Conservation (phyloP, 768 basidiomycete genomes). For the Lactarius hengduanensis region DNA sequence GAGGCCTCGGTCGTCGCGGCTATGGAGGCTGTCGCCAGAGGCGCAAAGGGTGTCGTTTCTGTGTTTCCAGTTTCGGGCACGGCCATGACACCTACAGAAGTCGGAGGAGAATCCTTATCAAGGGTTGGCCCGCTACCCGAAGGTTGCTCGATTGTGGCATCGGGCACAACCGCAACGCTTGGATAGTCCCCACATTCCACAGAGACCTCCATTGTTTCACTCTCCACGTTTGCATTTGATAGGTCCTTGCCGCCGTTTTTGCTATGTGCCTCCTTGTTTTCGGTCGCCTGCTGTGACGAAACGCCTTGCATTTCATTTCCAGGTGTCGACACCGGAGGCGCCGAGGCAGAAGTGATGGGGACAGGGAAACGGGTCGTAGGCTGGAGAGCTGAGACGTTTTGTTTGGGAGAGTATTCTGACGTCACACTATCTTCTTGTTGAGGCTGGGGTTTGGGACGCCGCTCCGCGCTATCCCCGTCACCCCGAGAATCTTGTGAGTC, state of each 20-base stretch:
- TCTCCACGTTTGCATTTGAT: neutral
- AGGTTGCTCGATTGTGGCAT: conserved; percentile 1
- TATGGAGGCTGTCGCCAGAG: neutral
- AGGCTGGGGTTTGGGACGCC: neutral
- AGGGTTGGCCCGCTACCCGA: neutral
- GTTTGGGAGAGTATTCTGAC: neutral
- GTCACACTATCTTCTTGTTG: neutral
- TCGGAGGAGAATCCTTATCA: neutral
- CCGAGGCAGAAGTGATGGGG: neutral
- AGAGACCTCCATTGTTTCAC: neutral
- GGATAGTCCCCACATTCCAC: neutral
- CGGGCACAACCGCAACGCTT: neutral
- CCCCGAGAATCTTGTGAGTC: conserved; percentile 3
- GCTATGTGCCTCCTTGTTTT: neutral
- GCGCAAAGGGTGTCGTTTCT: neutral
- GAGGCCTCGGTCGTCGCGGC: neutral
- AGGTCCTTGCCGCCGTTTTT: neutral
- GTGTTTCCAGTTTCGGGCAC: neutral
- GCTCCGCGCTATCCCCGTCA: neutral
- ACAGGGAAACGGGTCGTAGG: neutral
- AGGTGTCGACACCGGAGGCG: neutral
- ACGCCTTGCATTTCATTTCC: neutral
- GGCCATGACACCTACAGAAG: neutral
- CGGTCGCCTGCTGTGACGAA: neutral
- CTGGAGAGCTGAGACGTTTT: neutral